Conservation (phyloP, 129 eudicot genomes). For the Saussurea involucrata region DNA sequence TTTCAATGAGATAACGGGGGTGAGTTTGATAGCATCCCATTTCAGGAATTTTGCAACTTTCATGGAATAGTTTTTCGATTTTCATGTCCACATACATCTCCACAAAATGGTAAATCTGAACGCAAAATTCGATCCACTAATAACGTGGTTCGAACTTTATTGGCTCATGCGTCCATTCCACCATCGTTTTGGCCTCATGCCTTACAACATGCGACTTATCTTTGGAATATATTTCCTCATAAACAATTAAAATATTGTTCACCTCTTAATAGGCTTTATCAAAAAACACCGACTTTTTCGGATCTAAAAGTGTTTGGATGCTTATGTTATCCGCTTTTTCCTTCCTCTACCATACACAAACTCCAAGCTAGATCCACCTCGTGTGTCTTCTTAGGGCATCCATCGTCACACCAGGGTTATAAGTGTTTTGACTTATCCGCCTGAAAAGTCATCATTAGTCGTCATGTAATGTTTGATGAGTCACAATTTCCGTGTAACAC, state of each 20-base stretch:
- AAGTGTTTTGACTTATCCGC: conserved; percentile 8
- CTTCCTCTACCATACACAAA: not conserved
- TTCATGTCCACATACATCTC: conserved; percentile 30
- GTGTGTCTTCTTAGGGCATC: conserved; percentile 17
- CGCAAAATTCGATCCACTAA: not conserved
- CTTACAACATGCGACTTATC: not conserved
- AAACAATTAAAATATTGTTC: not conserved
- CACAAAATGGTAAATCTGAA: not conserved
- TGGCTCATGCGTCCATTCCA: conserved; percentile 10
- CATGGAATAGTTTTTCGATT: conserved; percentile 7
- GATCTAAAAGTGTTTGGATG: conserved; percentile 28
- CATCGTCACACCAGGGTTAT: not conserved
- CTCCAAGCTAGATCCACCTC: conserved; percentile 9
- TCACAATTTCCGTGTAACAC: too few relatives aligned
- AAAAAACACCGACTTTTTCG: not conserved
- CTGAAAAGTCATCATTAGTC: not conserved
- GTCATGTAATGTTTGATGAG: conserved; percentile 32
- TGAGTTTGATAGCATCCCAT: conserved; percentile 13
- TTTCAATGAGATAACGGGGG: conserved; percentile 27
- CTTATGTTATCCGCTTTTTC: conserved; percentile 13
- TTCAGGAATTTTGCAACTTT: not conserved
- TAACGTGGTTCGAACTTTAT: conserved; percentile 4
- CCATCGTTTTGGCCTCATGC: conserved; percentile 1
- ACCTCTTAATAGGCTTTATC: not conserved
- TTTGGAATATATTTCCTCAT: not conserved